Evolutionary conservation across 1,284 basidiomycete genomes (phyloP).

Genomic region (Ustilago tritici): DNA sequence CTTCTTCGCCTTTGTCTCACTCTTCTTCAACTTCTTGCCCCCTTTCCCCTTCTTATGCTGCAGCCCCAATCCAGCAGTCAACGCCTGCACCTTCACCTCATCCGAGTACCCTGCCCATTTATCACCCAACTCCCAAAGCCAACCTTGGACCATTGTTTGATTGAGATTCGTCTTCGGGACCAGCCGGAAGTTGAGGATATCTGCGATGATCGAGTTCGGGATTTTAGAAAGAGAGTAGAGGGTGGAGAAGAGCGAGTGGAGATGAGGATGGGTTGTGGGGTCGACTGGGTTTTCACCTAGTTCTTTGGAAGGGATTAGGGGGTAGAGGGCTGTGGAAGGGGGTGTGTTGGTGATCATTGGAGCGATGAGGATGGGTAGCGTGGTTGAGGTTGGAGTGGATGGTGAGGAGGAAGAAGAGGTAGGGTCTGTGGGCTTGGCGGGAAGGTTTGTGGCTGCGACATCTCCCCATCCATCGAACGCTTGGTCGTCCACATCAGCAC

Average conservation of each 20-base stretch:
- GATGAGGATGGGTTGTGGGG: slow-evolving; percentile 18
- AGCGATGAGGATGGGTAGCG: neutral
- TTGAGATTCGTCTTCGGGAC: slow-evolving; percentile 19
- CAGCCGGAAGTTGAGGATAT: slow-evolving; percentile 17
- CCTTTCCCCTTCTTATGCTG: neutral
- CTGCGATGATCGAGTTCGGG: slow-evolving; percentile 19
- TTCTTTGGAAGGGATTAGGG: slow-evolving; percentile 30
- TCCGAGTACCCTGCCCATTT: slow-evolving; percentile 24
- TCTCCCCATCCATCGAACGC: slow-evolving; percentile 16
- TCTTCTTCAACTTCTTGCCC: neutral
- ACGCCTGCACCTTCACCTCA: slow-evolving; percentile 21
- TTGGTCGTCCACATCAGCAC: slow-evolving; percentile 20
- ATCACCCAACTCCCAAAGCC: slow-evolving; percentile 32
- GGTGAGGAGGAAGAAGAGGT: neutral
- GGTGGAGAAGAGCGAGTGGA: slow-evolving; percentile 16
- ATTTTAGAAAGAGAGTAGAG: slow-evolving; percentile 10
- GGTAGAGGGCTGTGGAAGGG: neutral
- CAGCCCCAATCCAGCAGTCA: slow-evolving; percentile 15
- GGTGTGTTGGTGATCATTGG: neutral
- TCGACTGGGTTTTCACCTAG: slow-evolving; percentile 45
- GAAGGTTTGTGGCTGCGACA: neutral
- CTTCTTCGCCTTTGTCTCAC: neutral
- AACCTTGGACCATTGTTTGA: slow-evolving; percentile 26
- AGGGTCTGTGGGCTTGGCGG: neutral
- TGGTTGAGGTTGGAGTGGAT: neutral